Base-by-base conservation (phyloP, 257 asterid genomes). In the Marsdenia floribunda region DNA sequence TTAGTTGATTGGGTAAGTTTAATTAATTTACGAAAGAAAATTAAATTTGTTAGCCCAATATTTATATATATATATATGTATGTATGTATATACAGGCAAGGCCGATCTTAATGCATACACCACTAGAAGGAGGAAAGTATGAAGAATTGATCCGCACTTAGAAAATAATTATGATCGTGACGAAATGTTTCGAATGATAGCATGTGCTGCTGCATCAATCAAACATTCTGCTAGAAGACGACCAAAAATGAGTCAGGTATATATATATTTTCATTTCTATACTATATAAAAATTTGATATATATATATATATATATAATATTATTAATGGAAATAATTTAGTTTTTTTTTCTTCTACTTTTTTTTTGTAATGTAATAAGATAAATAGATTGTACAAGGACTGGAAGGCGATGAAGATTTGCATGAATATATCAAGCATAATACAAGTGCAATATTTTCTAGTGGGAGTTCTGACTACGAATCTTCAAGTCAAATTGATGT, bases 171-270 rank as follows among this genome's bases (percentile, higher is more conserved):
- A 87, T 57, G 89, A 93, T 78, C 87, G 76, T 5, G 86, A 86
- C 5, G 91, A 90, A 80, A 93, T 93, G 98, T 71, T 84, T 44
- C 88, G 91, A 18, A 83, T 88, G 96, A 91, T 93, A 81, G 87
- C 84, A 21, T 87, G 88, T 66, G 98, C 96, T 12, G 93, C 87
- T 50, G 91, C 97, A 1, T 80, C 86, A 47, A 81, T 86, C 60
- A 81, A 95, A 78, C 97, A 91, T 70, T 93, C 98, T 71, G 98
- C 97, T 6, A 82, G 89, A 60, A 85, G 87, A 70, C 98, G 98
- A 26, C 96, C 98, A 15, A 93, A 78, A 81, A 93, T 90, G 98
- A 93, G 98, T 58, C 93, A 88, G 93, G 98, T 90, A 9, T 11
- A 33, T 29, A 19, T 47, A 19, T 42, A 33, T 16, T 0, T 24